phyloP scores from a whole-genome alignment of 495 filamentous ascomycete genomes.

The Filosporella fistucella region DNA sequence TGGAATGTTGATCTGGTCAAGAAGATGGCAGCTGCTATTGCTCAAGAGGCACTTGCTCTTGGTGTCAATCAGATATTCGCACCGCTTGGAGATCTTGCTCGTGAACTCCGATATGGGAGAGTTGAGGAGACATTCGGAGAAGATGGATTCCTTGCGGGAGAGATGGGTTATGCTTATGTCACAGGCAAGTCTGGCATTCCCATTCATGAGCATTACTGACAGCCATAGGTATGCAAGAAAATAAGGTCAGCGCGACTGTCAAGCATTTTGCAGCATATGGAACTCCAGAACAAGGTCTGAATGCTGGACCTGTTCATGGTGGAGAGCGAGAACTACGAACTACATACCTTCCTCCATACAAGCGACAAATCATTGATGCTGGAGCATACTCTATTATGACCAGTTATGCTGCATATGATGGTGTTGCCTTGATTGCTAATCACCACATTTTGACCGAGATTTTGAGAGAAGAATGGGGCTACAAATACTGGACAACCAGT shows the following conservation, averaged over 20 bases:
- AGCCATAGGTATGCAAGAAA: constrained; percentile 37
- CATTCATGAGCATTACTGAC: background rate
- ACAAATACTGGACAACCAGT: constrained; percentile 52
- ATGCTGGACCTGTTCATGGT: constrained; percentile 64
- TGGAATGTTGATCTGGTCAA: constrained; percentile 55
- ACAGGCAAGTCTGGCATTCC: constrained; percentile 35
- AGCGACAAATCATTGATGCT: constrained; percentile 62
- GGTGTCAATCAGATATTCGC: constrained; percentile 68
- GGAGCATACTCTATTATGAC: constrained; percentile 64
- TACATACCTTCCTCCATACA: constrained; percentile 63
- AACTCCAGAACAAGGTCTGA: constrained; percentile 63
- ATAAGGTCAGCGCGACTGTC: constrained; percentile 60
- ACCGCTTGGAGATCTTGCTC: constrained; percentile 61
- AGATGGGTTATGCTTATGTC: constrained; percentile 25
- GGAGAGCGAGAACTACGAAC: constrained; percentile 64
- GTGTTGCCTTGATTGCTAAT: constrained; percentile 57
- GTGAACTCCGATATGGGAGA: constrained; percentile 63
- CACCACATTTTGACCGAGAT: constrained; percentile 61
- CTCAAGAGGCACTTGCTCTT: constrained; percentile 54
- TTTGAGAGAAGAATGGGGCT: constrained; percentile 64
- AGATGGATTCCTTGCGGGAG: constrained; percentile 55
- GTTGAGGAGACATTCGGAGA: constrained; percentile 69
- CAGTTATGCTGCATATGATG: constrained; percentile 66
- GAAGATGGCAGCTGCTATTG: constrained; percentile 55
- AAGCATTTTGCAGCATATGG: constrained; percentile 67